Evolutionary conservation across 2,329 filamentous ascomycete genomes (phyloP).

Genomic region (Colletotrichum theobromicola): DNA sequence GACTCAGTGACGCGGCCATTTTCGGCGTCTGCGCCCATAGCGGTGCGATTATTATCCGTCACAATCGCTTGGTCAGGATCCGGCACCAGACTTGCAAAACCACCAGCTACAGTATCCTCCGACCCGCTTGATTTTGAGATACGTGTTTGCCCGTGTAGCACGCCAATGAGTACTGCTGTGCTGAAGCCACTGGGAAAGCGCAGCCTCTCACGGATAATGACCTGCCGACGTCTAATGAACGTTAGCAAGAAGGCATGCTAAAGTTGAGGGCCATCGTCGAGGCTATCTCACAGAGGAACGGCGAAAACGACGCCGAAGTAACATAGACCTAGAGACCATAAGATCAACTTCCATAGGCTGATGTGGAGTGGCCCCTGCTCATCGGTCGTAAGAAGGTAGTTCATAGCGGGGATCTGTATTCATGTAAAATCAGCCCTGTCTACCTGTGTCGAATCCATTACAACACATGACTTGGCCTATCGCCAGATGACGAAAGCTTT

Average conservation of each 20-base stretch:
- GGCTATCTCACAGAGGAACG: conserved; percentile 70
- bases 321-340: conserved; percentile 93
- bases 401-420: conserved; percentile 78
- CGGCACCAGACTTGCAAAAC: conserved; percentile 48
- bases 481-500: not conserved
- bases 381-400: conserved; percentile 78
- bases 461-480: not conserved
- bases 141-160: conserved; percentile 73
- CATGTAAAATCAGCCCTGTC: not conserved
- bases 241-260: not conserved
- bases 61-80: not conserved
- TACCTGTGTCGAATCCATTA: not conserved
- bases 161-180: conserved; percentile 89
- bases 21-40: not conserved
- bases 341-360: conserved; percentile 75
- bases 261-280: not conserved
- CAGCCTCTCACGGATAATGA: conserved; percentile 90
- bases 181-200: conserved; percentile 96
- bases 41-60: not conserved
- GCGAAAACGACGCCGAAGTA: conserved; percentile 98
- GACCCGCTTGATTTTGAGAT: conserved; percentile 11
- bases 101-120: conserved; percentile 40
- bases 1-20: not conserved
- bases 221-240: conserved; percentile 70
- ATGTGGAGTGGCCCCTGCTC: conserved; percentile 81